Evolutionary conservation across 805 yeast genomes (phyloP), one percentile per base, ranked within the genome.

Genomic region (Metschnikowia sp.): DNA sequence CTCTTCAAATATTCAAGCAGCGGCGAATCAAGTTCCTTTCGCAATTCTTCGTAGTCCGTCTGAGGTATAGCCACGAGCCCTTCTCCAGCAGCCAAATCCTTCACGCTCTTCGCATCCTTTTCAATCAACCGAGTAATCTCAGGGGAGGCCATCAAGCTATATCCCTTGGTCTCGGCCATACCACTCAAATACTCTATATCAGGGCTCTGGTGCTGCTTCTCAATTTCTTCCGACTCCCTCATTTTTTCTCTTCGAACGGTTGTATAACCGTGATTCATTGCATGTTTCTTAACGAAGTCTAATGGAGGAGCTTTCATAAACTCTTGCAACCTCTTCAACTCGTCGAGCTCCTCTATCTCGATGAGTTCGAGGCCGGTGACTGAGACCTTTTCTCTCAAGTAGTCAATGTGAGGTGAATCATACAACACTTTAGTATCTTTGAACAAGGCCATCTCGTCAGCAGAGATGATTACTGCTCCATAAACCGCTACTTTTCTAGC

Each of bases 231-330:
- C 37, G 51, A 42, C 4, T 42, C 40, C 10, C 26, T 13, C 6
- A 35, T 34, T 30, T 47, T 40, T 10, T 42, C 46, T 7, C 40
- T 36, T 5, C 60, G 48, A 6, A 64, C 36, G 7, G 63, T 52
- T 15, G 56, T 56, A 15, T 61, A 50, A 6, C 69, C 68, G 44
- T 54, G 61, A 8, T 40, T 45, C 9, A 45, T 31, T 4, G 75
- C 66, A 36, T 51, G 54, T 31, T 61, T 45, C 9, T 49, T 52
- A 8, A 61, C 52, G 38, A 54, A 55, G n/a, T 61, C 67, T 3
- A 18, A 39, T 37, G 29, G 52, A 6, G 67, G 65, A 10, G 39
- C 35, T 3, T 32, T 35, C 4, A 22, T 37, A 3, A 46, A 40
- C 13, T 42, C n/a, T 37, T 44, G 40, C 13, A 32, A 18, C 11